Base-by-base conservation (phyloP, 352 stramenopile genomes). In the Phytophthora cactorum region DNA sequence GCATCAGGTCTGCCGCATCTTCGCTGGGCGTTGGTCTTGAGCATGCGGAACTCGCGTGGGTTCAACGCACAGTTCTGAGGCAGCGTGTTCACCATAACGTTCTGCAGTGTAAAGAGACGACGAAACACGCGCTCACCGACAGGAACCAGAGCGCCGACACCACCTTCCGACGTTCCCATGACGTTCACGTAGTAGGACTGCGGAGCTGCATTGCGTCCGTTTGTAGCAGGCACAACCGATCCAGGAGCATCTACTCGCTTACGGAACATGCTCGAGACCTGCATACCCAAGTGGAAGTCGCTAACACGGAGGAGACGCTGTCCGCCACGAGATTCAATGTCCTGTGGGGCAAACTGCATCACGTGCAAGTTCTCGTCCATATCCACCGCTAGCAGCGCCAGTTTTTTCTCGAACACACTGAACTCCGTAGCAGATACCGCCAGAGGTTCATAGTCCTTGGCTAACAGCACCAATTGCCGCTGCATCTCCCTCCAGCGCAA, bases 1-100 rank as follows among this genome's bases (percentile, higher is more conserved):
- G 84, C 88, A 52, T 96, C 88, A 0, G 81, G 66, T 25, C 88
- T 73, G 7, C 88, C 88, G 29, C 75, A 88, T 45, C 79, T 72
- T n/a, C 72, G 77, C 32, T 84, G 74, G 1, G 72, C 77, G 56
- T 94, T 92, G 12, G 82, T 71, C 73, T 92, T 90, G 52, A 94
- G 68, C 60, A 79, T 82, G 8, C 89, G 88, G 65, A 96, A 97
- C 46, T 95, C 88, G 15, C 89, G 85, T 31, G 89, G 89, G 55
- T 97, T 97, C 47, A 97, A 44, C 39, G 88, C 88, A 34, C 83
- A 90, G 59, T 95, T 95, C 44, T 96, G 88, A 39, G 84, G 88
- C 39, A 95, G 66, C 51, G 88, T 93, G 71, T 93, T 96, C 63
- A 96, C 86, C 88, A 97, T 96, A 41, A 96, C 89, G 52, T 91